Conservation (phyloP, 352 stramenopile genomes). For the Phytopythium vexans region DNA sequence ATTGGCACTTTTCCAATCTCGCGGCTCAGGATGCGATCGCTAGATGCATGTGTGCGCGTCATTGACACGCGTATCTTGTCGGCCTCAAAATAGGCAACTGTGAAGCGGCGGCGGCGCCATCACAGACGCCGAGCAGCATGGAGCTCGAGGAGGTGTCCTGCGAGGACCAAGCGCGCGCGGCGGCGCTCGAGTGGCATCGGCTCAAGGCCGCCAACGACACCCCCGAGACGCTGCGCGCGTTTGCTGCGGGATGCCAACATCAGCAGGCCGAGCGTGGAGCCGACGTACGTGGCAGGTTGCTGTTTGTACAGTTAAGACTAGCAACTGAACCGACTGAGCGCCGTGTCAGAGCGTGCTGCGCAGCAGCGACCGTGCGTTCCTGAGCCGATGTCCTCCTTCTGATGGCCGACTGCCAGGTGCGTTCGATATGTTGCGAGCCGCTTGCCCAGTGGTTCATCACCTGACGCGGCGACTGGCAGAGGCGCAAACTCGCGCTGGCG, state of each 20-base stretch:
- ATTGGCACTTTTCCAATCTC: no score
- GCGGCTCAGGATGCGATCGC: no score
- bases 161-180: constrained; percentile 20
- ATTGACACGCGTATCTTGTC: no score
- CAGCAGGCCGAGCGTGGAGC: neutral
- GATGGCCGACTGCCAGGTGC: constrained; percentile 4
- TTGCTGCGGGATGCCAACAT: constrained; percentile 21
- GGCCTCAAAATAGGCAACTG: constrained; percentile 1
- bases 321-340: neutral
- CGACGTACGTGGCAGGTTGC: constrained; percentile 12
- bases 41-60: no score
- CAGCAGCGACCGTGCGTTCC: constrained; percentile 37
- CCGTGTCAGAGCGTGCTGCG: constrained; percentile 44
- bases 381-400: constrained; percentile 26
- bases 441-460: neutral
- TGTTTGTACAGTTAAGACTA: neutral
- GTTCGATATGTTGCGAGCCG: neutral
- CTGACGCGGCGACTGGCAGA: constrained; percentile 5
- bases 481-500: constrained; percentile 29
- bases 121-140: constrained; percentile 6
- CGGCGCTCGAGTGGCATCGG: constrained; percentile 28
- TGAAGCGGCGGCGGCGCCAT: no score
- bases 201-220: constrained; percentile 39
- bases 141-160: constrained; percentile 21
- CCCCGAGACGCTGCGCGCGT: constrained; percentile 32